Evolutionary conservation across 352 stramenopile genomes (phyloP).

Genomic region (Pythium utonaiense): DNA sequence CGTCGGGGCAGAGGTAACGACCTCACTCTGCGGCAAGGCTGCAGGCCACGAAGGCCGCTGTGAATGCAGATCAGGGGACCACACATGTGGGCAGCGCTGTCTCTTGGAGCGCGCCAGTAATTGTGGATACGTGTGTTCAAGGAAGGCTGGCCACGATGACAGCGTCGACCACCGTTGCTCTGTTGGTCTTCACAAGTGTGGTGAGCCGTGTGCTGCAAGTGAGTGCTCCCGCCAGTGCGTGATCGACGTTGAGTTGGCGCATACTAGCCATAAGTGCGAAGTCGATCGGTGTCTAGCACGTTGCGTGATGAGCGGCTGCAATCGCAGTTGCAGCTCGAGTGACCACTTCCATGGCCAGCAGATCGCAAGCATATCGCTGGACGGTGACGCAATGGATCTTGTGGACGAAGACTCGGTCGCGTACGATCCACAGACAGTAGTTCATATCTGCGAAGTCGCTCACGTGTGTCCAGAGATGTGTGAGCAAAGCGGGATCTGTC

Average conservation of each 20-base stretch:
- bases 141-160: constrained; percentile 38
- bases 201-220: constrained; percentile 38
- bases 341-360: constrained; percentile 72
- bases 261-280: constrained; percentile 62
- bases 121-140: constrained; percentile 44
- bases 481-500: constrained; percentile 55
- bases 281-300: constrained; percentile 49
- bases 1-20: constrained; percentile 22
- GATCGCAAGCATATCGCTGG: constrained; percentile 39
- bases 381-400: constrained; percentile 31
- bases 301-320: constrained; percentile 63
- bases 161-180: constrained; percentile 44
- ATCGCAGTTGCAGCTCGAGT: constrained; percentile 34
- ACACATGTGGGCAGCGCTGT: constrained; percentile 58
- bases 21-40: constrained; percentile 42
- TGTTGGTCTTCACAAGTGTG: constrained; percentile 54
- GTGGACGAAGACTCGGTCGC: constrained; percentile 1
- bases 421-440: constrained; percentile 19
- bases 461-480: constrained; percentile 61
- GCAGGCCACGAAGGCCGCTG: constrained; percentile 64
- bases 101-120: constrained; percentile 39
- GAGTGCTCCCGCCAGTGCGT: constrained; percentile 47
- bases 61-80: constrained; percentile 54
- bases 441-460: constrained; percentile 57
- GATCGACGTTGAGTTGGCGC: constrained; percentile 43